Conservation (phyloP, 225 moss, liverwort and hornwort genomes). For the Polytrichum formosum region DNA sequence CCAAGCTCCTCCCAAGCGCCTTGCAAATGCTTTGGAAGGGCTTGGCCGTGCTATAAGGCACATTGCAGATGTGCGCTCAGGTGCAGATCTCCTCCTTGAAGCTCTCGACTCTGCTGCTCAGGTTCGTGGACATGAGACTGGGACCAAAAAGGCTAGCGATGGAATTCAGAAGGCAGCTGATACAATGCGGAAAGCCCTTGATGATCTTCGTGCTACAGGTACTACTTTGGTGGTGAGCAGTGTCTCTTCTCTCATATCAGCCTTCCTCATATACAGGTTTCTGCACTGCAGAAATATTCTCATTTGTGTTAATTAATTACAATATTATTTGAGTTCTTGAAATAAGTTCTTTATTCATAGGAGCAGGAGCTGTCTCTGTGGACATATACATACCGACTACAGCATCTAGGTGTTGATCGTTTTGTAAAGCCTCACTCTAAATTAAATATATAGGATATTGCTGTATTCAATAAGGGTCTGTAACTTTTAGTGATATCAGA, state of each 20-base stretch:
- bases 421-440: no score
- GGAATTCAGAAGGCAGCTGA: constrained; percentile 61
- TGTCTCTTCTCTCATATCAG: background rate
- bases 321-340: no score
- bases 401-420: no score
- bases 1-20: constrained; percentile 72
- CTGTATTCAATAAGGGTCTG: no score
- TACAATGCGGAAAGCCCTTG: constrained; percentile 51
- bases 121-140: constrained; percentile 24
- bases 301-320: no score
- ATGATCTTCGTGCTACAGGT: constrained; percentile 70
- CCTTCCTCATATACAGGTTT: no score
- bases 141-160: constrained; percentile 61
- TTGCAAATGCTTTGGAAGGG: constrained; percentile 71
- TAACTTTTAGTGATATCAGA: no score
- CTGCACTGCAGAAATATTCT: no score
- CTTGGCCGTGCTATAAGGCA: constrained; percentile 68
- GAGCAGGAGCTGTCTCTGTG: no score
- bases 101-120: constrained; percentile 53
- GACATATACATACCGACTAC: no score
- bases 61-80: constrained; percentile 75
- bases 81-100: constrained; percentile 74
- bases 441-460: no score
- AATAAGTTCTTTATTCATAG: no score
- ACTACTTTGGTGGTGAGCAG: background rate